phyloP scores from a whole-genome alignment of 768 basidiomycete genomes.

The Termitomyces sp. region DNA sequence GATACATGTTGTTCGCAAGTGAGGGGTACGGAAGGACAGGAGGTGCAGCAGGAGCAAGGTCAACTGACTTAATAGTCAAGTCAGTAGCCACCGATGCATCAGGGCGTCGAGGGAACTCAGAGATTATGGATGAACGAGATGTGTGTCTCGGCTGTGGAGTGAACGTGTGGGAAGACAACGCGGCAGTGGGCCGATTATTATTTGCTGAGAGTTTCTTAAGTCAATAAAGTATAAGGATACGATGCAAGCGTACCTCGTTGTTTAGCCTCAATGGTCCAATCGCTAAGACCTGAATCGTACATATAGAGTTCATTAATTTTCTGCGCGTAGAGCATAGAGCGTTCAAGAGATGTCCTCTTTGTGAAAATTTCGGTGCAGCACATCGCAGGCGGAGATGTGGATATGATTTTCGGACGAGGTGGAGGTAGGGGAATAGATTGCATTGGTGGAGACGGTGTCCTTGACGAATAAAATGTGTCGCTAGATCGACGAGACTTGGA shows the following conservation, averaged over 20 bases:
- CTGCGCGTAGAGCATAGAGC: constrained; percentile 66
- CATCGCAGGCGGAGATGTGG: constrained; percentile 59
- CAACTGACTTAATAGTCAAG: constrained; percentile 42
- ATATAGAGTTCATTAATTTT: constrained; percentile 81
- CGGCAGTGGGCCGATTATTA: constrained; percentile 22
- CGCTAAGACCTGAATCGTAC: constrained; percentile 69
- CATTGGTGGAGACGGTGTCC: constrained; percentile 30
- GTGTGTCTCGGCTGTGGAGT: constrained; percentile 58
- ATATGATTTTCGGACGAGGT: constrained; percentile 24
- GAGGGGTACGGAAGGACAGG: constrained; percentile 73
- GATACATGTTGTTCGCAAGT: constrained; percentile 36
- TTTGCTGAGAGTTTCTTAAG: constrained; percentile 16
- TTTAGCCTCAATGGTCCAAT: constrained; percentile 64
- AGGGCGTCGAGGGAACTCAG: constrained; percentile 75
- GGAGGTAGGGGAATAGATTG: constrained; percentile 10
- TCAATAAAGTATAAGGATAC: not conserved
- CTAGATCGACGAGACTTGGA: constrained; percentile 29
- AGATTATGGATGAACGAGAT: constrained; percentile 66
- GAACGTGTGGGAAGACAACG: constrained; percentile 36
- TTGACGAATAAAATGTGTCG: constrained; percentile 27
- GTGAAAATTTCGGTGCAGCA: constrained; percentile 57
- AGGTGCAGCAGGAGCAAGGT: constrained; percentile 48
- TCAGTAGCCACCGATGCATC: constrained; percentile 79
- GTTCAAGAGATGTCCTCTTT: constrained; percentile 54
- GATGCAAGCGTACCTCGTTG: constrained; percentile 42